phyloP scores from a whole-genome alignment of 2,329 filamentous ascomycete genomes.

The Calonectria pseudoturangicola region DNA sequence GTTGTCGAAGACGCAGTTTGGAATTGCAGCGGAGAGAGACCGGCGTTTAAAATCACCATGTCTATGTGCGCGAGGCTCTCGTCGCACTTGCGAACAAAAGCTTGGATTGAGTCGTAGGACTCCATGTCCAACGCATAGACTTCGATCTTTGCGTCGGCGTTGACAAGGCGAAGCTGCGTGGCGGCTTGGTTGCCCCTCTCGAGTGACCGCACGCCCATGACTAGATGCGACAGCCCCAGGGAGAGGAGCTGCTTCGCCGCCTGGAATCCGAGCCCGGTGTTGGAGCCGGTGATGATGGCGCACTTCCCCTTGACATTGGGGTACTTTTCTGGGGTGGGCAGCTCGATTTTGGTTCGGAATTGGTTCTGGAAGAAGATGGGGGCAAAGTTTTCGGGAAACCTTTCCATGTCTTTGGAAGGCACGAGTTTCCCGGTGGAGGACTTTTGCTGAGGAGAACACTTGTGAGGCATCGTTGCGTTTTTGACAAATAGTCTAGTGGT shows the following conservation, averaged over 20 bases:
- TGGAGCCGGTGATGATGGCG: conserved; percentile 53
- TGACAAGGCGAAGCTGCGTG: conserved; percentile 11
- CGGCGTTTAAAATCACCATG: conserved; percentile 60
- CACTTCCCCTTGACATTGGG: conserved; percentile 41
- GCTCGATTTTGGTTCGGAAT: conserved; percentile 48
- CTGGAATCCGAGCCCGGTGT: conserved; percentile 53
- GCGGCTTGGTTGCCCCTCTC: conserved; percentile 44
- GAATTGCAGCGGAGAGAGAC: conserved; percentile 49
- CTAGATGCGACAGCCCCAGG: conserved; percentile 41
- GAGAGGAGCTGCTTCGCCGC: conserved; percentile 50
- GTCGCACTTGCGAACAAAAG: conserved; percentile 44
- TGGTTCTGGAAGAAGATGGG: conserved; percentile 48
- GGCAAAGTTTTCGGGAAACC: conserved; percentile 37
- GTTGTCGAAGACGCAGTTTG: conserved; percentile 45
- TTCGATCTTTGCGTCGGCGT: conserved; percentile 45
- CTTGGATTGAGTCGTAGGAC: conserved; percentile 51
- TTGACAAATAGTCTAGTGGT: background rate
- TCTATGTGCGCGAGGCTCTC: conserved; percentile 46
- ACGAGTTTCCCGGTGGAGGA: background rate
- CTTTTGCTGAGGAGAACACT: background rate
- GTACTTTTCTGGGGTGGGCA: conserved; percentile 45
- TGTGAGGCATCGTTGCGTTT: conserved; percentile 39
- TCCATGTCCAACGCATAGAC: conserved; percentile 53
- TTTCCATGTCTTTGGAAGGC: conserved; percentile 39
- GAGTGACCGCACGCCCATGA: conserved; percentile 47